These are phyloP conservation scores for Laguncularia racemosa DNA, from an alignment of 345 rosid species.

Conservation along the genomic window DNA sequence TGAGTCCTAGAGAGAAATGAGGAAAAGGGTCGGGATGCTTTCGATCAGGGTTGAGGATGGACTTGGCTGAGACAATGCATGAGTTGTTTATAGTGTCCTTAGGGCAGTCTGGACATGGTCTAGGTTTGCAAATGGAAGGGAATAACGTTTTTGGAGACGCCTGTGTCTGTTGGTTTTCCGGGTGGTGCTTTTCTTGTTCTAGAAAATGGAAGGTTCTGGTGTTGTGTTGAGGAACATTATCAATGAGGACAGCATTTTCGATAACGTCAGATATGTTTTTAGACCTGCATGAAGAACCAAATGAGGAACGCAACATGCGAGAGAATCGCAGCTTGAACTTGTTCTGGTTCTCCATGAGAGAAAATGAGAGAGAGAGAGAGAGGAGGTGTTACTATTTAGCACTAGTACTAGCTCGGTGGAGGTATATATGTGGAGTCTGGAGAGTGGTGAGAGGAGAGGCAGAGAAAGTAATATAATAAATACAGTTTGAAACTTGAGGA, in stretches of 20 bases:
- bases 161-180: slow-evolving; percentile 1
- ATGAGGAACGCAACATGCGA: slow-evolving; percentile 56
- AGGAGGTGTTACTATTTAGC: slow-evolving; percentile 2
- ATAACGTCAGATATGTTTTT: slow-evolving; percentile 48
- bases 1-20: slow-evolving; percentile 6
- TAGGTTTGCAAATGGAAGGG: slow-evolving; percentile 23
- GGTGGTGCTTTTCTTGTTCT: neutral
- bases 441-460: neutral
- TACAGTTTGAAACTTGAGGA: no score
- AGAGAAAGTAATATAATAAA: slow-evolving; percentile 1
- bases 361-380: neutral
- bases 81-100: slow-evolving; percentile 11
- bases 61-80: slow-evolving; percentile 19
- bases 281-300: slow-evolving; percentile 53
- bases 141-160: slow-evolving; percentile 17
- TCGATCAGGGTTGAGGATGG: slow-evolving; percentile 14
- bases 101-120: slow-evolving; percentile 13
- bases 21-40: neutral
- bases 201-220: slow-evolving; percentile 2
- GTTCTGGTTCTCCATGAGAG: slow-evolving; percentile 20
- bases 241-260: slow-evolving; percentile 26
- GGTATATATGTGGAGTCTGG: no score
- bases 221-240: neutral
- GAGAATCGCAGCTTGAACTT: slow-evolving; percentile 52
- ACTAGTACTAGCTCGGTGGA: no score